A percentile compares a stretch with the other conserved stretches of the same genome.
Evolutionary conservation across 2,329 filamentous ascomycete genomes (phyloP).

Genomic region (Allantophomopsis lycopodina): DNA sequence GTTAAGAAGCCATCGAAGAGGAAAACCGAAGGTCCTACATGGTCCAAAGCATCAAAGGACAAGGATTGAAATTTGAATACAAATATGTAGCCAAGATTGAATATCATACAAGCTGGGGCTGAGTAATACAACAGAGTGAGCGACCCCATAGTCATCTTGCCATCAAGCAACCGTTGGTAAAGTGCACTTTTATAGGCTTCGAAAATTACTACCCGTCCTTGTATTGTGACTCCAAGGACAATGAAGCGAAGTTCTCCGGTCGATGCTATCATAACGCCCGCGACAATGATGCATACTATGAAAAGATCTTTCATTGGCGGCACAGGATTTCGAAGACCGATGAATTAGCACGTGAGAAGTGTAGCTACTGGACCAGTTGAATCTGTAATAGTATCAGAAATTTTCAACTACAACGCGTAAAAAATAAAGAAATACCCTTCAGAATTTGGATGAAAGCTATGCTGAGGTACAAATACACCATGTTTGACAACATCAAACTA

Average conservation of each 20-base stretch:
- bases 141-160: constrained; percentile 60
- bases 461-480: constrained; percentile 53
- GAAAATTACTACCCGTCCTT: constrained; percentile 63
- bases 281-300: constrained; percentile 37
- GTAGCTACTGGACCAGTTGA: constrained; percentile 39
- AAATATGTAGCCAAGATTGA: constrained; percentile 57
- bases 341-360: constrained; percentile 47
- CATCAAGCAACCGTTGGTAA: constrained; percentile 68
- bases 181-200: constrained; percentile 74
- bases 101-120: constrained; percentile 68
- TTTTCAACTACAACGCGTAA: constrained; percentile 32
- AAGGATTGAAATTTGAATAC: constrained; percentile 25
- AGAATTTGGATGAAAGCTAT: constrained; percentile 62
- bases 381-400: constrained; percentile 37
- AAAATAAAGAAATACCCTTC: constrained; percentile 47
- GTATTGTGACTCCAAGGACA: constrained; percentile 50
- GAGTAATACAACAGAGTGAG: constrained; percentile 85
- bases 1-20: constrained; percentile 65
- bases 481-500: constrained; percentile 52
- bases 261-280: constrained; percentile 36
- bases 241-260: constrained; percentile 57
- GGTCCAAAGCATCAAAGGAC: constrained; percentile 36
- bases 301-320: constrained; percentile 28
- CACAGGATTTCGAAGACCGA: constrained; percentile 33
- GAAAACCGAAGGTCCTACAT: constrained; percentile 50